Percentiles rank a stretch among this genome's conserved stretches.
phyloP scores from a whole-genome alignment of 495 filamentous ascomycete genomes.

The Aspergillus homomorphus region DNA sequence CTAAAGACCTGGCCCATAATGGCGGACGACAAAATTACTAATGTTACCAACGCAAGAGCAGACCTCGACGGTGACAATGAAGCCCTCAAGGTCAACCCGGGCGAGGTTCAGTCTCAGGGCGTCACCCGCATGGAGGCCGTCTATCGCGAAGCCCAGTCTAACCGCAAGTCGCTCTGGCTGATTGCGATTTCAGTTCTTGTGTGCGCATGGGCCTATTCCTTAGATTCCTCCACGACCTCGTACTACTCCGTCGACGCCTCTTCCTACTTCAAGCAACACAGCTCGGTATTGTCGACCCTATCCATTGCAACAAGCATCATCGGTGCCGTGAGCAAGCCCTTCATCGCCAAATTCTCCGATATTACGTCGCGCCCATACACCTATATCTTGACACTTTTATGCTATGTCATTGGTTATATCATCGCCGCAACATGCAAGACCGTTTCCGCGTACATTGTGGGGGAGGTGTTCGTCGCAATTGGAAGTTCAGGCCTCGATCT shows the following conservation, averaged over 20 bases:
- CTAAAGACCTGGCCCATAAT: no score
- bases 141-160: conserved; percentile 11
- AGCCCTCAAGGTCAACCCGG: background rate
- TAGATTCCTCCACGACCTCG: conserved; percentile 14
- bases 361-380: conserved; percentile 52
- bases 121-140: conserved; percentile 17
- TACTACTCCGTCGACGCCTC: conserved; percentile 12
- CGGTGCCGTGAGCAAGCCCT: conserved; percentile 56
- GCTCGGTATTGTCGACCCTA: conserved; percentile 10
- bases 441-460: conserved; percentile 37
- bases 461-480: conserved; percentile 44
- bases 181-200: conserved; percentile 11
- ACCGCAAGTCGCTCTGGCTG: conserved; percentile 12
- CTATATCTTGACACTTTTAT: conserved; percentile 37
- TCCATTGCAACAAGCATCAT: conserved; percentile 40
- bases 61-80: background rate
- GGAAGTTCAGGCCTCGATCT: conserved; percentile 52
- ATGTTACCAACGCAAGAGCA: no score
- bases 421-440: conserved; percentile 39
- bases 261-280: conserved; percentile 11
- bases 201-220: conserved; percentile 12
- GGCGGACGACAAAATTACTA: no score
- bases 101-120: conserved; percentile 5
- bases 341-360: conserved; percentile 62
- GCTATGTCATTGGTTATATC: conserved; percentile 34